phyloP scores from a whole-genome alignment of 2,329 filamentous ascomycete species.

The Bipolaris sorokiniana region DNA sequence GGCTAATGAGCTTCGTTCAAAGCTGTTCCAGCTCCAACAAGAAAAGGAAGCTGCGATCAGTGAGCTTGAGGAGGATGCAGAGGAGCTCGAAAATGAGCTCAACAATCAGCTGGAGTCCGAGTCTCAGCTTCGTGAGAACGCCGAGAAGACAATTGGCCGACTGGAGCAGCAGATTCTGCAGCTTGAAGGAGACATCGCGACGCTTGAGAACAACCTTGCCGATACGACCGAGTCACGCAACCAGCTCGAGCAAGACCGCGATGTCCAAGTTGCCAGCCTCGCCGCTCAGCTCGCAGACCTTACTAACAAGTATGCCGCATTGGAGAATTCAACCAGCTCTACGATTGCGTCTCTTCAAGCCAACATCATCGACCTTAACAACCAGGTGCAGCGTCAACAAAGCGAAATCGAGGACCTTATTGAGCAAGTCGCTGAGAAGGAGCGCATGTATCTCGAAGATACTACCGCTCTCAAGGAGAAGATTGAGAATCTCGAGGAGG shows the following conservation, averaged over 20 bases:
- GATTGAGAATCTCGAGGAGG: conserved; percentile 30
- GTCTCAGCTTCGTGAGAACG: conserved; percentile 45
- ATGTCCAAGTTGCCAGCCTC: conserved; percentile 45
- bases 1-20: conserved; percentile 57
- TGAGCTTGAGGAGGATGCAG: conserved; percentile 45
- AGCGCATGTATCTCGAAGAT: conserved; percentile 37
- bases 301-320: conserved; percentile 36
- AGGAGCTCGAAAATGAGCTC: conserved; percentile 50
- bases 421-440: conserved; percentile 33
- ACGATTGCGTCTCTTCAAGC: conserved; percentile 42
- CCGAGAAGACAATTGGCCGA: conserved; percentile 46
- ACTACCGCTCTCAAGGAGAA: conserved; percentile 31
- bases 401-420: conserved; percentile 47
- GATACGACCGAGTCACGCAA: conserved; percentile 41
- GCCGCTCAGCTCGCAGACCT: conserved; percentile 44
- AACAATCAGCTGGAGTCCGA: conserved; percentile 50
- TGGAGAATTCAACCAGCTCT: conserved; percentile 41
- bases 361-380: conserved; percentile 51
- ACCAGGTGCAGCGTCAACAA: conserved; percentile 48
- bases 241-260: conserved; percentile 40
- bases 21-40: conserved; percentile 55
- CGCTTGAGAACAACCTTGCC: conserved; percentile 28
- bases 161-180: conserved; percentile 44
- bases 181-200: conserved; percentile 43
- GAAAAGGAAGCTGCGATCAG: conserved; percentile 49